Evolutionary conservation across 1,139 yeast species (phyloP).

Genomic region (Yamadazyma atlantica): DNA sequence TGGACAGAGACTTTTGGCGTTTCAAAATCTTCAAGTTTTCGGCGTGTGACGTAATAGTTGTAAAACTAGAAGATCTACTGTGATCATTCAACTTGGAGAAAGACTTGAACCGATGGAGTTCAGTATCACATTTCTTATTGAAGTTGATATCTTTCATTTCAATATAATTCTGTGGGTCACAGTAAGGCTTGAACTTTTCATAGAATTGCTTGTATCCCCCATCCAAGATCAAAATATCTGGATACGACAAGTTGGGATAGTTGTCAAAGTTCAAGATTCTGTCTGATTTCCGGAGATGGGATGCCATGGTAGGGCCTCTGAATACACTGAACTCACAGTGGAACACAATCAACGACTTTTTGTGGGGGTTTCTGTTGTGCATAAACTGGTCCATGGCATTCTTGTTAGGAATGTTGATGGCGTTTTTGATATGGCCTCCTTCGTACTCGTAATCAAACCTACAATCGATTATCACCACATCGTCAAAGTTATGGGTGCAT

Average conservation of each 20-base stretch:
- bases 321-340: slow-evolving; percentile 94
- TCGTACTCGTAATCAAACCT: slow-evolving; percentile 87
- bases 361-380: slow-evolving; percentile 12
- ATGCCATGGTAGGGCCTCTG: slow-evolving; percentile 91
- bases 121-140: slow-evolving; percentile 65
- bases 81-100: slow-evolving; percentile 38
- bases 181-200: slow-evolving; percentile 50
- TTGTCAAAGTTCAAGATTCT: slow-evolving; percentile 67
- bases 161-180: slow-evolving; percentile 76
- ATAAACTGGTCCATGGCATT: slow-evolving; percentile 56
- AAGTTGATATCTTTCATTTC: slow-evolving; percentile 83
- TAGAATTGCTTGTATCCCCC: slow-evolving; percentile 89
- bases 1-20: slow-evolving; percentile 29
- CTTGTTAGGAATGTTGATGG: slow-evolving; percentile 74
- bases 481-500: slow-evolving; percentile 55
- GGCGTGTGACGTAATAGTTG: slow-evolving; percentile 32
- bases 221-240: slow-evolving; percentile 82
- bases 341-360: slow-evolving; percentile 61
- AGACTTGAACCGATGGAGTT: slow-evolving; percentile 64
- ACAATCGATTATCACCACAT: slow-evolving; percentile 73
- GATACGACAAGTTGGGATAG: slow-evolving; percentile 81
- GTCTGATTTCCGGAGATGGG: slow-evolving; percentile 80
- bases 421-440: slow-evolving; percentile 90
- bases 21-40: slow-evolving; percentile 35
- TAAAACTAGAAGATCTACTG: slow-evolving; percentile 30